Percentiles rank a stretch among this genome's conserved stretches.
Evolutionary conservation across 257 asterid genomes (phyloP).

Genomic region (Primulina tabacum): DNA sequence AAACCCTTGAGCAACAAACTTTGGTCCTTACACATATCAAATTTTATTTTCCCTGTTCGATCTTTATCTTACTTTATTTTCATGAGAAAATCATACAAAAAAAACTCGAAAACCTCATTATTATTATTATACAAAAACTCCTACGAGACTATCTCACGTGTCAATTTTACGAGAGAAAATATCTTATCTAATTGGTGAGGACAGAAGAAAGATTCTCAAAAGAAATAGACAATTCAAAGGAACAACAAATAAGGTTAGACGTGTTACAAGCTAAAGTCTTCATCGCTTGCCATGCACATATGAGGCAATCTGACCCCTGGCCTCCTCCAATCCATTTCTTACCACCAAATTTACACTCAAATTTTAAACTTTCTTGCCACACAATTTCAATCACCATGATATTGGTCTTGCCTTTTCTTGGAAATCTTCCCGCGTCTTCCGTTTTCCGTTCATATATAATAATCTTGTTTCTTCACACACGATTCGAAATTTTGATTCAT

Average conservation of each 20-base stretch:
- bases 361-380: neutral
- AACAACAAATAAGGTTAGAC: slow-evolving; percentile 49
- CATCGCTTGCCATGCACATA: slow-evolving; percentile 60
- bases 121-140: too few species aligned
- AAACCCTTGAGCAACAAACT: too few species aligned
- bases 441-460: too few species aligned
- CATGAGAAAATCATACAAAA: too few species aligned
- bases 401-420: neutral
- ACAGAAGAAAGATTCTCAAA: slow-evolving; percentile 63
- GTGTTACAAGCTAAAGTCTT: slow-evolving; percentile 31
- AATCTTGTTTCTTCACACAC: neutral
- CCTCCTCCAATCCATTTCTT: slow-evolving; percentile 16
- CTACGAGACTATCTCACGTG: too few species aligned
- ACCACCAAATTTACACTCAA: neutral
- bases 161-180: too few species aligned
- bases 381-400: neutral
- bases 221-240: slow-evolving; percentile 78
- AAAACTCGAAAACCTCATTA: too few species aligned
- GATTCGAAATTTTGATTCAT: too few species aligned
- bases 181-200: neutral
- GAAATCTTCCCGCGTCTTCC: neutral
- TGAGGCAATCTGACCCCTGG: slow-evolving; percentile 44
- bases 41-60: too few species aligned
- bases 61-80: too few species aligned
- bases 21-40: too few species aligned